phyloP scores from a whole-genome alignment of 192 early-diverging fungal species.

The Phycomyces blakesleeanus region DNA sequence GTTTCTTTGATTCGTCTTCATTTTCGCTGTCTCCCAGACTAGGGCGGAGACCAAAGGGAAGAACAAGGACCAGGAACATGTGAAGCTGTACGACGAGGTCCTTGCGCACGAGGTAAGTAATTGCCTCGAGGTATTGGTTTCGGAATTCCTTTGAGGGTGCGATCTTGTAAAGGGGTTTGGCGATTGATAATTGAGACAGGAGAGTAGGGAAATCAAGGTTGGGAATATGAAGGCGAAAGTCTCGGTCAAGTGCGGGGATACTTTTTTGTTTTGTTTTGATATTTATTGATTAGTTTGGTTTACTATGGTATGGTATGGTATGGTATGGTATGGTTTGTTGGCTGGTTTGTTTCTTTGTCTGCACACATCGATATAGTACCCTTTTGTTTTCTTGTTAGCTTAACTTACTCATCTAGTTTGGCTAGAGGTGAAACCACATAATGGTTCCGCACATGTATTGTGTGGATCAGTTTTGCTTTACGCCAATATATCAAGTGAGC shows the following conservation, averaged over 20 bases:
- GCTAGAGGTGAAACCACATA: slow-evolving; percentile 75
- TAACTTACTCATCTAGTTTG: slow-evolving; percentile 54
- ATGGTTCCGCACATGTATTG: slow-evolving; percentile 67
- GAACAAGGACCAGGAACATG: slow-evolving; percentile 66
- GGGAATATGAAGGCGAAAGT: slow-evolving; percentile 57
- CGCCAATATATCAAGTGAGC: slow-evolving; percentile 93
- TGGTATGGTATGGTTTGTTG: too few relatives aligned
- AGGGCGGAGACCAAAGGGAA: slow-evolving; percentile 48
- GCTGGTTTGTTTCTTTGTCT: too few relatives aligned
- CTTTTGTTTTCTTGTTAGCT: too few relatives aligned
- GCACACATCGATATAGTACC: too few relatives aligned
- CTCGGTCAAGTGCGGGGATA: slow-evolving; percentile 35
- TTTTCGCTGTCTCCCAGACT: not conserved
- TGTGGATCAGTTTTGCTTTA: slow-evolving; percentile 87
- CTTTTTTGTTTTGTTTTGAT: not conserved
- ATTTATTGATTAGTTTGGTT: too few relatives aligned
- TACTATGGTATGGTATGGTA: too few relatives aligned
- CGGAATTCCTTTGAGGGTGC: slow-evolving; percentile 60
- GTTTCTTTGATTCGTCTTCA: not conserved
- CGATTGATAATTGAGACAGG: slow-evolving; percentile 52
- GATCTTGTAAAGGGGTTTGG: slow-evolving; percentile 50
- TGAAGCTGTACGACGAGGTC: slow-evolving; percentile 77
- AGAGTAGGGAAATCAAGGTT: slow-evolving; percentile 52
- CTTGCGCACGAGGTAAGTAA: slow-evolving; percentile 77
- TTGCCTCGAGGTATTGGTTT: slow-evolving; percentile 74